These are phyloP conservation scores for Suzukiozyma palmioleophila DNA, from an alignment of 1,139 yeast genomes.

Conservation along the genomic window DNA sequence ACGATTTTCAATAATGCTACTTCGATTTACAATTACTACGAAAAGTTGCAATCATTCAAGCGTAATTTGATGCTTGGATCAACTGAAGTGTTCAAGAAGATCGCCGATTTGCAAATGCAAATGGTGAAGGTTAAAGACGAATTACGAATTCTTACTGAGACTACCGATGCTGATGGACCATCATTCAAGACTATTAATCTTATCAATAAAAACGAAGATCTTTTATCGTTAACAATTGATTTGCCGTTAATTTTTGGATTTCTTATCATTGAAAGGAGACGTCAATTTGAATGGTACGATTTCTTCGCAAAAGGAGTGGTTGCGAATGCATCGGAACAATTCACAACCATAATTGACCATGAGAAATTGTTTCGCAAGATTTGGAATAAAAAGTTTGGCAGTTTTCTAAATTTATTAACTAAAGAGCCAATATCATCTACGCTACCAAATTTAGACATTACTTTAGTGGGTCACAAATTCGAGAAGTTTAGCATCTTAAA, in stretches of 20 bases:
- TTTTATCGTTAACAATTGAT: slow-evolving; percentile 57
- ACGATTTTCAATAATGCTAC: slow-evolving; percentile 12
- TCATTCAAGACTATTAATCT: slow-evolving; percentile 22
- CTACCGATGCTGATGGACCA: slow-evolving; percentile 6
- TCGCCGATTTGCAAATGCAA: slow-evolving; percentile 38
- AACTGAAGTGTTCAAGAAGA: slow-evolving; percentile 23
- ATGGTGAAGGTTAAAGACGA: slow-evolving; percentile 33
- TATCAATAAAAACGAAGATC: slow-evolving; percentile 41
- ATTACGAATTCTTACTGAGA: slow-evolving; percentile 16
- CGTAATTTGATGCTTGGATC: slow-evolving; percentile 20
- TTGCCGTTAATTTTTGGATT: slow-evolving; percentile 80
- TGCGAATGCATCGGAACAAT: slow-evolving; percentile 52
- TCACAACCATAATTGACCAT: slow-evolving; percentile 53
- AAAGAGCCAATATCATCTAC: slow-evolving; percentile 16
- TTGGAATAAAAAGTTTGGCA: slow-evolving; percentile 64
- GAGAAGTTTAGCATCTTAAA: slow-evolving; percentile 19
- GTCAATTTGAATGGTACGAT: slow-evolving; percentile 66
- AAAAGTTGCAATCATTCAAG: slow-evolving; percentile 23
- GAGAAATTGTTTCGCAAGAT: slow-evolving; percentile 54
- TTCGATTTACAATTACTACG: slow-evolving; percentile 12
- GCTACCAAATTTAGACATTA: slow-evolving; percentile 41
- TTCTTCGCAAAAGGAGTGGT: slow-evolving; percentile 48
- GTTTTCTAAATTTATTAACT: slow-evolving; percentile 33
- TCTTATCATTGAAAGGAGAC: slow-evolving; percentile 61
- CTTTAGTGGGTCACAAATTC: slow-evolving; percentile 25